phyloP scores from a whole-genome alignment of 331 rosid species.

The Rosa hybrid region DNA sequence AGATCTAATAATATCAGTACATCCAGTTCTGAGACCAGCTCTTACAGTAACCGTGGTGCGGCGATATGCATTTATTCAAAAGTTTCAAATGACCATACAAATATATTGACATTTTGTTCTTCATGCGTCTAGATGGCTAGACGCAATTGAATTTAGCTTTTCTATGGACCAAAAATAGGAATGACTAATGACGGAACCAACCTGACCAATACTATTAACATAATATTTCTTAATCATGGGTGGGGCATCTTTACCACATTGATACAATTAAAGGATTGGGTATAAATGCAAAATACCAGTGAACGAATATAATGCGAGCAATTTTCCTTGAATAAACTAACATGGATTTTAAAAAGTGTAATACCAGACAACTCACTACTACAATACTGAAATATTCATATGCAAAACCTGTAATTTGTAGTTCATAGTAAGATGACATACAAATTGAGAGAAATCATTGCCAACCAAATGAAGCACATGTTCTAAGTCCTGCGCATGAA shows the following conservation, averaged over 20 bases:
- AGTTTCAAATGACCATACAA: conserved; percentile 6
- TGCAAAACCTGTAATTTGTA: background rate
- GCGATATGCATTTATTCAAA: too few relatives aligned
- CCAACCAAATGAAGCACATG: conserved; percentile 70
- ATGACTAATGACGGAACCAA: background rate
- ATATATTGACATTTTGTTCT: background rate
- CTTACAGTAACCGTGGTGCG: background rate
- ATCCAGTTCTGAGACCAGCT: background rate
- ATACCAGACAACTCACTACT: background rate
- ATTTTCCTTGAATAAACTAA: background rate
- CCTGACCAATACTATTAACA: background rate
- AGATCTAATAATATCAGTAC: too few relatives aligned
- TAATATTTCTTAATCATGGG: background rate
- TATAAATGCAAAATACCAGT: background rate
- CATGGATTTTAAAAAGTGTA: background rate
- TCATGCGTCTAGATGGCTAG: background rate
- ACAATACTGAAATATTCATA: background rate
- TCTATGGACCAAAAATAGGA: background rate
- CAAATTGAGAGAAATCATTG: conserved; percentile 48
- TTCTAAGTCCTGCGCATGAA: conserved; percentile 63
- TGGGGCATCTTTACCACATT: background rate
- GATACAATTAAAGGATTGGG: background rate
- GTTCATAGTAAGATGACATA: conserved; percentile 30
- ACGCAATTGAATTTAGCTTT: background rate
- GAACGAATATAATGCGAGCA: background rate